Base-by-base conservation (phyloP, 192 early-diverging fungal species). In the Obelidium mucronatum region DNA sequence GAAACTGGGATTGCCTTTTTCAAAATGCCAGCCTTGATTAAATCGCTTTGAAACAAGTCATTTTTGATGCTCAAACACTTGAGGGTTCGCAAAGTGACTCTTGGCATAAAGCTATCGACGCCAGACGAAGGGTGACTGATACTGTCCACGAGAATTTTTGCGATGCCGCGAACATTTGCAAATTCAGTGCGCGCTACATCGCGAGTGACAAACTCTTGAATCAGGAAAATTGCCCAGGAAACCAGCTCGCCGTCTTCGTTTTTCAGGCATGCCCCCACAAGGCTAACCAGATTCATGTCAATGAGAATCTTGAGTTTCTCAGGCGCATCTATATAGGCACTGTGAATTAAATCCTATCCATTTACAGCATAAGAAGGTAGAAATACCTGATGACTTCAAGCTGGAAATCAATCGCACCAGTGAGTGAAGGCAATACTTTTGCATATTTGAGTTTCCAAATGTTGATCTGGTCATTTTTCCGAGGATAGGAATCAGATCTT, bases 381-480 rank as follows among this genome's bases (percentile, higher is more conserved):
- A 15, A 68, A 75, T 44, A 78, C 73, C 81, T 26, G 78, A 78
- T 35, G 78, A 78, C 24, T 88, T 81, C 67, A 92, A 75, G 34
- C 76, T 90, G 2, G 87, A 84, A 6, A 94, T 73, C 36, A 94
- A 67, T 36, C 93, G 81, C 19, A 94, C 93, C 48, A 94, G 74
- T 40, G 89, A 83, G 68, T 94, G 92, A 71, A 94, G 78, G 77
- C 92, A 94, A 11, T 92, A 84, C 63, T 92, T 93, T 53, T 94
- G 93, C 91, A 94, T 92, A 55, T 88, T 94, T 6, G 90, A 88
- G 67, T 94, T 94, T 8, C 93, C 93, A 79, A 93, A 94, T 4
- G 91, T 92, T n/a, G 89, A 78, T 6, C 93, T 80, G 0, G 92
- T 85, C 89, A 94, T 88, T 37, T 78, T 75, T 0, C 89, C 91